Percentiles rank a stretch among this genome's conserved stretches.
Conservation (phyloP, 176 grass and related monocot species). For the Paspalum vaginatum region DNA sequence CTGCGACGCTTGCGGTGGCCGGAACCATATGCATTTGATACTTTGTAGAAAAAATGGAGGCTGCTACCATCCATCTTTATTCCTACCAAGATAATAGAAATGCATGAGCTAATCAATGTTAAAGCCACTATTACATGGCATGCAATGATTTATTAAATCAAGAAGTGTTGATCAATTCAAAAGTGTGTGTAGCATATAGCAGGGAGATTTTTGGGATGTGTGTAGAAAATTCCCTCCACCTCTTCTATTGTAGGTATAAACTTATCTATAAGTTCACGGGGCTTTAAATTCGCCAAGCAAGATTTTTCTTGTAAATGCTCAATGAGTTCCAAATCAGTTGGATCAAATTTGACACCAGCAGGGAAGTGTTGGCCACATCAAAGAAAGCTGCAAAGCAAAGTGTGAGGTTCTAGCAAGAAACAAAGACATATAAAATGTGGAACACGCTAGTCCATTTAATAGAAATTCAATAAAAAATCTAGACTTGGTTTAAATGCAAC, state of each 20-base stretch:
- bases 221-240: slow-evolving; percentile 77
- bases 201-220: slow-evolving; percentile 88
- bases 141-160: neutral
- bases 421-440: neutral
- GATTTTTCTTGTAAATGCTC: slow-evolving; percentile 71
- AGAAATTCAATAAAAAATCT: neutral
- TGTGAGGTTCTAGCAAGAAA: neutral
- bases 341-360: slow-evolving; percentile 81
- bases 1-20: slow-evolving; percentile 72
- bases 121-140: neutral
- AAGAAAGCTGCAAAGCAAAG: slow-evolving; percentile 53
- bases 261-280: slow-evolving; percentile 54
- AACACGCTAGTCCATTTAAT: neutral
- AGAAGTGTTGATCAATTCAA: neutral
- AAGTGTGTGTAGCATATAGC: slow-evolving; percentile 45
- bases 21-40: slow-evolving; percentile 68
- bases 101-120: neutral
- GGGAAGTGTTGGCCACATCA: slow-evolving; percentile 66
- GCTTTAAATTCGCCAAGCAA: slow-evolving; percentile 29
- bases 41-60: slow-evolving; percentile 74
- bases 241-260: slow-evolving; percentile 76
- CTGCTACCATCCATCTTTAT: slow-evolving; percentile 70
- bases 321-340: slow-evolving; percentile 65
- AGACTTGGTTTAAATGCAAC: neutral
- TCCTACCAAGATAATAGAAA: slow-evolving; percentile 45